A percentile compares a stretch with the other conserved stretches of the same genome.
These are phyloP conservation scores for Penicillium samsonianum DNA, from an alignment of 495 filamentous ascomycete species.

Conservation along the genomic window DNA sequence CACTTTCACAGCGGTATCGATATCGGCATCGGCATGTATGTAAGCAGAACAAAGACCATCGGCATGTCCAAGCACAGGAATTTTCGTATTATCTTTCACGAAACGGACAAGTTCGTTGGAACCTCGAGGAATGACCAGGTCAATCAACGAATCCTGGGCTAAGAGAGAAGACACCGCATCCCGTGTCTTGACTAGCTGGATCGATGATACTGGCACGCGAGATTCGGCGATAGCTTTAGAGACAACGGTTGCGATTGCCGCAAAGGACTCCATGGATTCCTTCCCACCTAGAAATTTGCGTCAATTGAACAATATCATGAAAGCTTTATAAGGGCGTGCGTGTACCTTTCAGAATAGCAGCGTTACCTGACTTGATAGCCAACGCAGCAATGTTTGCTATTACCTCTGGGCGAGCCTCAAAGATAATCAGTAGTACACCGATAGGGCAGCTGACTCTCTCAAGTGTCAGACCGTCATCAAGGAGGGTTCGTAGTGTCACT, in stretches of 20 bases:
- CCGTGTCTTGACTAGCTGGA: conserved; percentile 90
- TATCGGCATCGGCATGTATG: conserved; percentile 76
- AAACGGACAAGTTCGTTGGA: conserved; percentile 90
- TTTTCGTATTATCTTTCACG: conserved; percentile 86
- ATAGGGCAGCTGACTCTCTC: conserved; percentile 91
- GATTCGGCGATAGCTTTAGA: conserved; percentile 74
- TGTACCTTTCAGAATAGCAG: conserved; percentile 90
- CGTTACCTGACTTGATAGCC: conserved; percentile 95
- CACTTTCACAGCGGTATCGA: conserved; percentile 69
- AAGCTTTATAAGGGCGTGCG: neutral
- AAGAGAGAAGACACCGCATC: conserved; percentile 86
- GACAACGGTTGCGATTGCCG: conserved; percentile 83
- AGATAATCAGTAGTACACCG: conserved; percentile 94
- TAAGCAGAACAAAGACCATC: conserved; percentile 93
- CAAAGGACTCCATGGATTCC: conserved; percentile 90
- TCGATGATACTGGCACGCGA: conserved; percentile 77
- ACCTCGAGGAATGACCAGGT: conserved; percentile 92
- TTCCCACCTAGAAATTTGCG: conserved; percentile 66
- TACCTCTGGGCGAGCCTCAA: conserved; percentile 96
- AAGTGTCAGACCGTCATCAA: conserved; percentile 86
- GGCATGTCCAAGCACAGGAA: conserved; percentile 94
- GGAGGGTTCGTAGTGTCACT: conserved; percentile 74
- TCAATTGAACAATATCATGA: neutral
- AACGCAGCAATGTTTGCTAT: conserved; percentile 99
- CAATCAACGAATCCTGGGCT: conserved; percentile 79